Percentiles rank a stretch among this genome's conserved stretches.
Conservation (phyloP, 768 basidiomycete genomes). For the Cystobasidium ongulense region DNA sequence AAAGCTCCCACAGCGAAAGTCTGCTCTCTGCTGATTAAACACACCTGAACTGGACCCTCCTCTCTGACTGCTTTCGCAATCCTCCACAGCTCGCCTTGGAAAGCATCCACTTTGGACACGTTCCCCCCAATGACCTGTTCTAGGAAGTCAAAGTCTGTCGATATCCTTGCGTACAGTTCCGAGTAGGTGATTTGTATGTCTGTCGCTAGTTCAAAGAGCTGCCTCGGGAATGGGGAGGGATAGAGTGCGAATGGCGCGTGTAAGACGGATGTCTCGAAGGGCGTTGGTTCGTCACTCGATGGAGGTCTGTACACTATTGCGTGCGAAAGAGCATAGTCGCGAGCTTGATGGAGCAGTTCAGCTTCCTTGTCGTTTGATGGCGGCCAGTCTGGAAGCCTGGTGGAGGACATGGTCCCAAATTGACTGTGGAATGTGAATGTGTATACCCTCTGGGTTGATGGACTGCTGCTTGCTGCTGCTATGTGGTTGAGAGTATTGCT, state of each 20-base stretch:
- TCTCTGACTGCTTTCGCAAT: conserved; percentile 72
- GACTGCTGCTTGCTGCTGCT: not conserved
- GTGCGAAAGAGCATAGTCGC: conserved; percentile 74
- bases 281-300: conserved; percentile 36
- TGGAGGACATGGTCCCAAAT: not conserved
- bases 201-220: conserved; percentile 59
- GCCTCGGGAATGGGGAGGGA: conserved; percentile 74
- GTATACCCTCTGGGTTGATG: not conserved
- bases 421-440: not conserved
- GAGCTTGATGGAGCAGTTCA: conserved; percentile 40
- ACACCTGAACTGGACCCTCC: conserved; percentile 56
- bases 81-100: conserved; percentile 75
- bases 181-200: conserved; percentile 71
- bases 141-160: conserved; percentile 68
- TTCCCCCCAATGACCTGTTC: conserved; percentile 75
- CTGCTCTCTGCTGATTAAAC: not conserved
- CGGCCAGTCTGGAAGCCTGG: conserved; percentile 25
- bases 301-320: conserved; percentile 74
- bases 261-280: conserved; percentile 61
- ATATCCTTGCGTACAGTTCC: conserved; percentile 71
- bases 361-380: not conserved
- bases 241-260: conserved; percentile 84
- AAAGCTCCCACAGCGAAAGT: not conserved
- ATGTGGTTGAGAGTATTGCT: not conserved
- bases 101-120: conserved; percentile 73